These are phyloP conservation scores for Pyrrhoderma lamaoense DNA, from an alignment of 1,284 basidiomycete genomes.

Conservation along the genomic window DNA sequence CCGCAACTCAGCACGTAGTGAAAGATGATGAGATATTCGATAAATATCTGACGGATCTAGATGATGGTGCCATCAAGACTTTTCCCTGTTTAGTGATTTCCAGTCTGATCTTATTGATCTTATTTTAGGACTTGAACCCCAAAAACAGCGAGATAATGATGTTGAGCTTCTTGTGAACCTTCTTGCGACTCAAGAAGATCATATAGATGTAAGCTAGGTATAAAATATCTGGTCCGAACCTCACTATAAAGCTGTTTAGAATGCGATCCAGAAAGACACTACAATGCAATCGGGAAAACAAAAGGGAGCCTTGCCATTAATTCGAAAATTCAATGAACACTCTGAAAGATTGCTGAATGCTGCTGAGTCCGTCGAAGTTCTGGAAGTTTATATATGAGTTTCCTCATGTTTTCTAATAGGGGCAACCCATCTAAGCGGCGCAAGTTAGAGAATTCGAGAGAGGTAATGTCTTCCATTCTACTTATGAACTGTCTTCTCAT, in stretches of 20 bases:
- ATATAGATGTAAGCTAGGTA: slow-evolving; percentile 60
- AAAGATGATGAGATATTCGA: slow-evolving; percentile 95
- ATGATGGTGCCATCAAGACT: slow-evolving; percentile 62
- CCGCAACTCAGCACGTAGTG: slow-evolving; percentile 76
- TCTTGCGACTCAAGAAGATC: slow-evolving; percentile 87
- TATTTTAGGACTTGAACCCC: slow-evolving; percentile 69
- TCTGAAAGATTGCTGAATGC: slow-evolving; percentile 82
- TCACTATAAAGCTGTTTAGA: slow-evolving; percentile 43
- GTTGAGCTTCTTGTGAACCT: slow-evolving; percentile 82
- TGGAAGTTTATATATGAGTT: not conserved
- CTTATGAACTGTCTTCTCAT: not conserved
- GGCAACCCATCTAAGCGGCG: slow-evolving; percentile 56
- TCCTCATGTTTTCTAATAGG: slow-evolving; percentile 29
- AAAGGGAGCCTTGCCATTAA: slow-evolving; percentile 81
- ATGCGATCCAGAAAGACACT: slow-evolving; percentile 80
- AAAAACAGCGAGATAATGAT: slow-evolving; percentile 55
- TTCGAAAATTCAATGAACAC: slow-evolving; percentile 97
- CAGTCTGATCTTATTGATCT: not conserved
- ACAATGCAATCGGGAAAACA: slow-evolving; percentile 97
- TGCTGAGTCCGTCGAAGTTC: slow-evolving; percentile 45
- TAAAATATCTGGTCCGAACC: not conserved
- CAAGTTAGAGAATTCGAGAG: slow-evolving; percentile 37
- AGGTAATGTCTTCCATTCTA: slow-evolving; percentile 23
- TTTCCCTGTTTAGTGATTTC: not conserved
- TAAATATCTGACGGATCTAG: slow-evolving; percentile 89